A percentile compares a stretch with the other conserved stretches of the same genome.
Evolutionary conservation across 116 monocot genomes (phyloP).

Genomic region (Dioscorea cayenensis): DNA sequence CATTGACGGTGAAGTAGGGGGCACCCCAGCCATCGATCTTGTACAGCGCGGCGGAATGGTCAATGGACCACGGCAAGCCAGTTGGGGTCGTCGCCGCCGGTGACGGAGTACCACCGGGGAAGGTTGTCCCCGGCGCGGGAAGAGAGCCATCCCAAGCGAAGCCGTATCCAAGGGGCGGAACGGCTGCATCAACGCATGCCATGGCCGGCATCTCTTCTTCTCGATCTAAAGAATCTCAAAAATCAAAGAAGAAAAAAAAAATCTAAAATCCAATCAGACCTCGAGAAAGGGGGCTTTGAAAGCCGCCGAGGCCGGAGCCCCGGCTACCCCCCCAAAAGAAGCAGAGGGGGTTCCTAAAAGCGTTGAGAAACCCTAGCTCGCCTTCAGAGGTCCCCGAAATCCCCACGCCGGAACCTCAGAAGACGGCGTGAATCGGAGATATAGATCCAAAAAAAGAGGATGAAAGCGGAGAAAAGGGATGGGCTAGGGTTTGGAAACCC

Average conservation of each 20-base stretch:
- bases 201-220: constrained; percentile 91
- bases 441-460: background rate
- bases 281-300: constrained; percentile 76
- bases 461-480: background rate
- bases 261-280: constrained; percentile 22
- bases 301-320: constrained; percentile 99
- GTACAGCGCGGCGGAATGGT: constrained; percentile 74
- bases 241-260: constrained; percentile 16
- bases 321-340: constrained; percentile 98
- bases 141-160: constrained; percentile 62
- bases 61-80: constrained; percentile 54
- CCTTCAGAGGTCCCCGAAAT: constrained; percentile 21
- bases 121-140: constrained; percentile 52
- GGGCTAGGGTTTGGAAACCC: background rate
- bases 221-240: constrained; percentile 40
- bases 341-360: constrained; percentile 25
- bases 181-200: constrained; percentile 62
- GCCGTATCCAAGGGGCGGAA: constrained; percentile 35
- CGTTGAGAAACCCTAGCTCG: constrained; percentile 25
- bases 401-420: constrained; percentile 68
- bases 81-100: background rate
- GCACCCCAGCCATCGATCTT: constrained; percentile 83
- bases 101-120: constrained; percentile 47
- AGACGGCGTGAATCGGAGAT: constrained; percentile 20
- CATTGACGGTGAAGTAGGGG: constrained; percentile 79